Evolutionary conservation across 108 stramenopile species (phyloP).

Genomic region (Conticribra guillardii): DNA sequence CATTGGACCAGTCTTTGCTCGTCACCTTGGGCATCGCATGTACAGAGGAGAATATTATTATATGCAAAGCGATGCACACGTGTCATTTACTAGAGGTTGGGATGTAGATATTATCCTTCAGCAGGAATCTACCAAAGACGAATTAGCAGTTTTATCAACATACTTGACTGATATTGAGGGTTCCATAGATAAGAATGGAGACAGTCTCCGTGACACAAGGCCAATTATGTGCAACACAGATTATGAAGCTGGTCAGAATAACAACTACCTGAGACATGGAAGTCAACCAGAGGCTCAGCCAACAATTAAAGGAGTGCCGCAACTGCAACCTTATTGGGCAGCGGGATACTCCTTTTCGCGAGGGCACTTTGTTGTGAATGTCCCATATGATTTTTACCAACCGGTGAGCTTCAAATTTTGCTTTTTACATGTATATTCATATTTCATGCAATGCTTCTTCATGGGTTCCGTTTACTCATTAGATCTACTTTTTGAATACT

Average conservation of each 20-base stretch:
- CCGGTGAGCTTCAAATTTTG: conserved; percentile 49
- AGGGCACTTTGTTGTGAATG: conserved; percentile 87
- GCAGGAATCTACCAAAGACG: conserved; percentile 78
- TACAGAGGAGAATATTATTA: conserved; percentile 95
- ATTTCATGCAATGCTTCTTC: background rate
- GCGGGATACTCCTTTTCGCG: conserved; percentile 90
- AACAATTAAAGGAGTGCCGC: conserved; percentile 71
- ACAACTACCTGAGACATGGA: conserved; percentile 83
- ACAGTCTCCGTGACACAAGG: conserved; percentile 73
- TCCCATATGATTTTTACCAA: conserved; percentile 76
- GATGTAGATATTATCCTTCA: conserved; percentile 89
- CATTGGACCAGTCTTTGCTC: conserved; percentile 90
- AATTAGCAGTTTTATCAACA: conserved; percentile 92
- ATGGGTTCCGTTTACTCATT: background rate
- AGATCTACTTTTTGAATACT: conserved; percentile 49
- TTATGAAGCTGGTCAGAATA: conserved; percentile 81
- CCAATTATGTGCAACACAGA: conserved; percentile 92
- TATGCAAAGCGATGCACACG: conserved; percentile 96
- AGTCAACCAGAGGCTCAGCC: conserved; percentile 83
- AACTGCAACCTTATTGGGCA: conserved; percentile 91
- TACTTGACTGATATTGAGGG: conserved; percentile 87
- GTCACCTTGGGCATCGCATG: conserved; percentile 86
- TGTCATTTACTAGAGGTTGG: conserved; percentile 90
- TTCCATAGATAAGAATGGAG: conserved; percentile 67
- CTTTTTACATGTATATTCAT: too few species aligned